Evolutionary conservation across 1,284 basidiomycete genomes (phyloP), one percentile per base, ranked within the genome.

Genomic region (Quambalaria eucalypti): DNA sequence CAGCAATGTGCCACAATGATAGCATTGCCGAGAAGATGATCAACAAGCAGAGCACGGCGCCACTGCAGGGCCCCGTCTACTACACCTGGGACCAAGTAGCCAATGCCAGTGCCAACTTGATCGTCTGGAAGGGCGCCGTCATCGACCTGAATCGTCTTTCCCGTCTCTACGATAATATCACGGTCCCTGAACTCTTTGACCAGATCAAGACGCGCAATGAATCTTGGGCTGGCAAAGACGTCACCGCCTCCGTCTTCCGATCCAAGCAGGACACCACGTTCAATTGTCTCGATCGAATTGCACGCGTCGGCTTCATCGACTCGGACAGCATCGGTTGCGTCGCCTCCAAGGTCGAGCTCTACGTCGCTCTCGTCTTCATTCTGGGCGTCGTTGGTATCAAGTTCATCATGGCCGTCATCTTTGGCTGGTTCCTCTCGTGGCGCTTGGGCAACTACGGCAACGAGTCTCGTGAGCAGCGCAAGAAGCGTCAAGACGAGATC

Each of bases 401-500:
- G 60, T 99, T 97, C 80, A 80, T 83, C 66, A 93, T 98, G 90
- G 93, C 95, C 40, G 87, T 97, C 68, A 81, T 90, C 74, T 99
- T 98, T 77, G 83, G 88, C 39, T 99, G 93, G 93, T 98, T 96
- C 82, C 85, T 90, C 73, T 90, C 88, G 23, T 91, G 88, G 87
- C 85, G 85, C 70, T 81, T 99, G 40, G 93, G 93, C 51, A 87
- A 89, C 67, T 98, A 96, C 81, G 86, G 86, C 65, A 83, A 84
- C 52, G 95, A 98, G 79, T 89, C 90, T 31, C 91, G 93, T 76
- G 86, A 90, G 72, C 84, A 97, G 74, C 84, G 92, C n/a, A 91
- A 90, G 85, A 84, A 85, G 64, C 85, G 93, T 28, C 85, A 87
- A 12, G 83, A 82, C 39, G 89, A 91, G 76, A 95, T 98, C 68